Base-by-base conservation (phyloP, 2,329 filamentous ascomycete species). In the Tolypocladium album region DNA sequence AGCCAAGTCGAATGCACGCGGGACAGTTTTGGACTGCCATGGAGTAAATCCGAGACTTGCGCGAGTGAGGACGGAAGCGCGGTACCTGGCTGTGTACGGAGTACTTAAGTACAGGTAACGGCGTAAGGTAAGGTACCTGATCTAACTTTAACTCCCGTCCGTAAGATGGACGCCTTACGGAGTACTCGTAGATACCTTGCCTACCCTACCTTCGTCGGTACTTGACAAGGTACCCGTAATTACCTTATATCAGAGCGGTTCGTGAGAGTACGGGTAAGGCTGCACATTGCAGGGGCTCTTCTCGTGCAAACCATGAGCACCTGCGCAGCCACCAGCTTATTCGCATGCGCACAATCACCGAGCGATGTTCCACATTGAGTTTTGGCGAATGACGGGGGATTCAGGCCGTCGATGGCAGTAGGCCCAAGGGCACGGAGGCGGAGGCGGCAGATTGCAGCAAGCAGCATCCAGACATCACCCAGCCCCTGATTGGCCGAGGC, bases 401-500 rank as follows among this genome's bases (percentile, higher is more conserved):
- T n/a, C n/a, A n/a, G n/a, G n/a, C n/a, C n/a, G n/a, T n/a, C n/a
- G n/a, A n/a, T n/a, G n/a, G n/a, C n/a, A n/a, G n/a, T n/a, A n/a
- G n/a, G n/a, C n/a, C n/a, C n/a, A n/a, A n/a, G n/a, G n/a, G n/a
- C n/a, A n/a, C n/a, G n/a, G n/a, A n/a, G n/a, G n/a, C n/a, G 36
- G 8, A 6, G 36, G 36, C 9, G 36, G 36, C 9, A 36, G 36
- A 36, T 36, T 36, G 42, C 42, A 24, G 22, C n/a, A 3, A 22
- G 42, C 42, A 27, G 45, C 24, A 43, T 9, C 43, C 9, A 22
- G 11, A 24, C 13, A 36, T 50, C 0, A 57, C 20, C 42, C 6
- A 40, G 27, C 9, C 57, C 31, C 6, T 64, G 59, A 69, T 71
- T 71, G 69, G 68, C 22, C 57, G 58, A 40, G 27, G 13, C 43